Evolutionary conservation across 2,329 filamentous ascomycete species (phyloP), one percentile per base, ranked within the genome.

Genomic region (Neonectria sp.): DNA sequence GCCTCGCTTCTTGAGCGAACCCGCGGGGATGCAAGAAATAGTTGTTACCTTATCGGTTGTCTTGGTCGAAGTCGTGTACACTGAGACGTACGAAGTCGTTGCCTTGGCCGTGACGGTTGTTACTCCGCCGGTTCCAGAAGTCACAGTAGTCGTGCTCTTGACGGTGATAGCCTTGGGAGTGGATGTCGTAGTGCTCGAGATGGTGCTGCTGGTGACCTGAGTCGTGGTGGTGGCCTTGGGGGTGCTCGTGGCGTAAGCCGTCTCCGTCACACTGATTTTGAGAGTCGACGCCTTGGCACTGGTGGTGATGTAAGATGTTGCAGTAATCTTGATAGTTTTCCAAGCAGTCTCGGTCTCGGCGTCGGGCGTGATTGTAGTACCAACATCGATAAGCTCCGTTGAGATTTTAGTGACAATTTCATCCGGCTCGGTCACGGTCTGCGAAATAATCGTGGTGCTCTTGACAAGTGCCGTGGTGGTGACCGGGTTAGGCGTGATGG

Each of bases 311-410:
- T 73, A 25, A 5, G 63, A 64, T 1, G 72, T 74, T 6, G 61
- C 65, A 0, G 55, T 55, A 2, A 65, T 52, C 2, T 66, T 31
- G 1, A 73, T 51, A 6, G 72, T 74, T 40, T 33, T 60, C 69
- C 55, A 70, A 31, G 69, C 64, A 2, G 69, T 75, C 60, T 69
- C 60, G 12, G 73, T 75, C 40, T 76, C 71, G 1, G 73, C 67
- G 27, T 64, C 68, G 0, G 78, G 79, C 2, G 79, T 80, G 52
- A 80, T 60, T 2, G 79, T 82, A 2, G 70, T 73, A 6, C 78
- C 79, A 29, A 78, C 75, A 53, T 79, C 75, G 25, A 79, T 69
- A 3, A 75, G 72, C 8, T 73, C 73, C 1, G 77, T 74, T 1
- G 73, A 61, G 8, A 68, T 76, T 46, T 75, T 68, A 2, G 79